Conservation (phyloP, 176 grass and related monocot genomes). For the Oryza punctata region DNA sequence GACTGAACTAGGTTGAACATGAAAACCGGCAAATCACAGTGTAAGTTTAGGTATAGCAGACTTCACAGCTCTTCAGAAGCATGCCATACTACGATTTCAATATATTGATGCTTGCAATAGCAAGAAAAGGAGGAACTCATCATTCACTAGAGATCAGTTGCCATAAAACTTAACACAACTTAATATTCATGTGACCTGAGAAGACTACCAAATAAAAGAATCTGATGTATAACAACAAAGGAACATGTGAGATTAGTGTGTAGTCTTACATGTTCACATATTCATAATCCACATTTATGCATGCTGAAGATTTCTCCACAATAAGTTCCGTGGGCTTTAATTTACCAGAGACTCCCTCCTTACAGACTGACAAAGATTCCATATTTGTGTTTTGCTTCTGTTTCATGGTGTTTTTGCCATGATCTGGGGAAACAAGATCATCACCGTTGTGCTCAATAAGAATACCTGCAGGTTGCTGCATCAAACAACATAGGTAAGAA, state of each 20-base stretch:
- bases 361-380: conserved; percentile 18
- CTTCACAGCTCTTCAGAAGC: background rate
- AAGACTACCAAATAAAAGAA: conserved; percentile 3
- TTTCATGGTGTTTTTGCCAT: conserved; percentile 23
- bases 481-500: conserved; percentile 25
- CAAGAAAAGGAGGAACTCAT: background rate
- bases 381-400: conserved; percentile 18
- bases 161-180: background rate
- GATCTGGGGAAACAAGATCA: conserved; percentile 10
- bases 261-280: conserved; percentile 71
- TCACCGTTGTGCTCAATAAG: conserved; percentile 30
- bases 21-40: background rate
- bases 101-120: conserved; percentile 4
- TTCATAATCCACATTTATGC: conserved; percentile 53
- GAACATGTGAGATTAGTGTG: background rate
- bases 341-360: conserved; percentile 34
- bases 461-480: conserved; percentile 48
- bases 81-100: conserved; percentile 3
- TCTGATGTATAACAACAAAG: conserved; percentile 14
- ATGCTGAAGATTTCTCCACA: conserved; percentile 60
- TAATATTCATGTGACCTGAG: conserved; percentile 15
- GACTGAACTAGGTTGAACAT: background rate
- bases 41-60: background rate
- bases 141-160: background rate
- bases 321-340: conserved; percentile 34